Evolutionary conservation across 2,329 filamentous ascomycete genomes (phyloP), one percentile per base, ranked within the genome.

Genomic region (Alternaria ethzedia): DNA sequence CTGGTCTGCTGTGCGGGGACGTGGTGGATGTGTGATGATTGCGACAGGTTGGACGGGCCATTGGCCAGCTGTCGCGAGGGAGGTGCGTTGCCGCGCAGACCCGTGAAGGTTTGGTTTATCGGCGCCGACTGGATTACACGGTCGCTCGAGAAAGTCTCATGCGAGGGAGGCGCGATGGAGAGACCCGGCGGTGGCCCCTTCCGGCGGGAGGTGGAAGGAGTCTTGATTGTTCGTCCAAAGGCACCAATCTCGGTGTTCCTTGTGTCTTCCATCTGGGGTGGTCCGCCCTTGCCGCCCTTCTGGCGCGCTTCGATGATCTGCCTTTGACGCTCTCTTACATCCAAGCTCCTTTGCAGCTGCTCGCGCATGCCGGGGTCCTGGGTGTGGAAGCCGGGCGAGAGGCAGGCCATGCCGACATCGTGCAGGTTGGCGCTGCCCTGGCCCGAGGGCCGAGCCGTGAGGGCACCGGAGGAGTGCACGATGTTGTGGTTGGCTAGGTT

Each of bases 311-410:
- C 96, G 72, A 99, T 99, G 70, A 99, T 95, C 69, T 93, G 92
- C 70, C 95, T 88, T 81, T 99, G 96, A 78, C 97, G 93, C 71
- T 99, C 95, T 67, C 94, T 87, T 28, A 99, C 94, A 49, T 92
- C 94, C 81, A 97, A 89, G 81, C 96, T 98, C 71, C 95, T 89
- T 81, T 98, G 94, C 57, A 99, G 84, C 80, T 98, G 94, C 81
- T 97, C 93, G 77, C 96, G 91, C 93, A 97, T 96, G 20, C 91
- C 88, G n/a, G 96, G 95, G 80, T 99, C 94, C 73, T 98, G 92
- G 15, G 96, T 98, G 70, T 96, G 90, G 75, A 99, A 98, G 57
- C 96, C 96, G 0, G 96, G 96, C 3, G 96, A 98, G 59, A 99
- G 85, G 75, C 96, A 99, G 45, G 95, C 95, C 60, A 98, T 86